Evolutionary conservation across 441 rosid species (phyloP).

Genomic region (Geranium incanum): DNA sequence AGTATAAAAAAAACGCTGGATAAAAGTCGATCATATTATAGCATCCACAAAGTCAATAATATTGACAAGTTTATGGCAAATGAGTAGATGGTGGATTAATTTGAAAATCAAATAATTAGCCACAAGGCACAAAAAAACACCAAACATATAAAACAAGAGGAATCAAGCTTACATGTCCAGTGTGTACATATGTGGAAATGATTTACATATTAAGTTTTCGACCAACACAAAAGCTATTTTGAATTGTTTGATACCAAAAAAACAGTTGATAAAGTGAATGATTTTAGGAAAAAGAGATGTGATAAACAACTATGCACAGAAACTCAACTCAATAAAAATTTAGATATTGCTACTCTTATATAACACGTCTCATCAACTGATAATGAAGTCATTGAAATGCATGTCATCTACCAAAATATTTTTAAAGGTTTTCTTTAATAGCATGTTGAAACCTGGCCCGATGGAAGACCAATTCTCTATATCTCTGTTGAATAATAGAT

Average conservation of each 20-base stretch:
- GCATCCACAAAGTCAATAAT: neutral
- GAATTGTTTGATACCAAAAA: neutral
- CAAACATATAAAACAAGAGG: slow-evolving; percentile 2
- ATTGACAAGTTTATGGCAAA: neutral
- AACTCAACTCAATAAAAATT: neutral
- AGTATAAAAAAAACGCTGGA: neutral
- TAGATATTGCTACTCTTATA: neutral
- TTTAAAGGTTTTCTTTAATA: neutral
- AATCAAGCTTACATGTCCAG: neutral
- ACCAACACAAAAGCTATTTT: neutral
- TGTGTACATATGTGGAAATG: neutral
- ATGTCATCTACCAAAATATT: neutral
- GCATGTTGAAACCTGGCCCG: neutral
- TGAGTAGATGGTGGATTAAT: neutral
- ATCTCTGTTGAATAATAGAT: neutral
- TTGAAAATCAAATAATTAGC: neutral
- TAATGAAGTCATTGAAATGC: slow-evolving; percentile 1
- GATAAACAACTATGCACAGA: neutral
- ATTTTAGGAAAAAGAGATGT: neutral
- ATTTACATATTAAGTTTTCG: neutral
- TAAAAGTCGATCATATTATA: neutral
- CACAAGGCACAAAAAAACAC: neutral
- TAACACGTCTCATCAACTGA: neutral
- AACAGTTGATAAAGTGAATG: neutral
- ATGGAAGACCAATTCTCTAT: neutral